Evolutionary conservation across 2,329 filamentous ascomycete genomes (phyloP), one percentile per base, ranked within the genome.

Genomic region (Pyricularia grisea): DNA sequence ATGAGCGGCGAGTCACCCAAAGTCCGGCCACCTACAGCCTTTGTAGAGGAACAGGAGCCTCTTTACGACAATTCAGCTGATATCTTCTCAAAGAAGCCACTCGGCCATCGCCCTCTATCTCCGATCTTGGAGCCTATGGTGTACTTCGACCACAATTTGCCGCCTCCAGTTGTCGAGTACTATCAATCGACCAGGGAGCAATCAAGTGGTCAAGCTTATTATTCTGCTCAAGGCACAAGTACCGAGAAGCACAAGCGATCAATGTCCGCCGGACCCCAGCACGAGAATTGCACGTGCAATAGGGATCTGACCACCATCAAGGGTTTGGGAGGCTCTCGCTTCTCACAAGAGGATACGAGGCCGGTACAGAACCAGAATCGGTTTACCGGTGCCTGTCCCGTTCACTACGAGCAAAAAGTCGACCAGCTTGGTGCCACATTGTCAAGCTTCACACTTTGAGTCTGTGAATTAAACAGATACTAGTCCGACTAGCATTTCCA

Each of bases 361-460:
- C 50, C 58, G 14, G 30, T 42, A 23, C 20, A 10, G 50, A 63
- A n/a, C 55, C n/a, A 63, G 50, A 63, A 60, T 31, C 55, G 20
- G 30, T 63, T 68, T 31, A 68, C 66, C 1, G 66, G 66, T 31
- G 30, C 55, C 28, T 68, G 66, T n/a, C 66, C 66, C 3, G 66
- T 63, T 30, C 66, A 68, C 28, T 58, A 68, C 55, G 11, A 42
- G 14, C 28, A 31, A 9, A 10, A 12, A 28, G 25, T 63, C 60
- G 17, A 28, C 20, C 7, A 63, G 25, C 23, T 63, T 63, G 60
- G 14, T 30, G 11, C 60, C 27, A 63, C 9, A 2, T 63, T 63
- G 27, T 63, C 60, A 17, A 28, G 60, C 60, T 63, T 63, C 25
- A 63, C 12, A 17, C 60, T 63, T 28, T 63, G 60, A 63, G 12